Evolutionary conservation across 2,329 filamentous ascomycete genomes (phyloP).

Genomic region (Fusarium fujikuroi): DNA sequence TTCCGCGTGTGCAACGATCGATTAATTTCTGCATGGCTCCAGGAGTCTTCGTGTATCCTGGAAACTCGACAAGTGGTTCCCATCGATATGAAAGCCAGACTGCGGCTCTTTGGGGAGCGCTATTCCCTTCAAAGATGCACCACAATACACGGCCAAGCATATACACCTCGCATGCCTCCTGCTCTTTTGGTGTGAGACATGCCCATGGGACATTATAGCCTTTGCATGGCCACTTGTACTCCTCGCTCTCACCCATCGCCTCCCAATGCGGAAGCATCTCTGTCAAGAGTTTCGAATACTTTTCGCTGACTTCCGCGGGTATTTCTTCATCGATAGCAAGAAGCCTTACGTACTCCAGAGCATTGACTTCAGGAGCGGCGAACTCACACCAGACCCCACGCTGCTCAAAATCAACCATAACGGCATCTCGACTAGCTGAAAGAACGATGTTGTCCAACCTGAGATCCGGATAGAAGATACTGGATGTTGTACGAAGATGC

Average conservation of each 20-base stretch:
- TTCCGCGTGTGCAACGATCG: constrained; percentile 62
- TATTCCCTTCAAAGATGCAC: constrained; percentile 71
- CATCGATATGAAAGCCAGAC: constrained; percentile 69
- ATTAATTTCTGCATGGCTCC: constrained; percentile 58
- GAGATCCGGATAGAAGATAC: constrained; percentile 67
- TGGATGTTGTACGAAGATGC: constrained; percentile 59
- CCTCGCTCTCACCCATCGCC: constrained; percentile 52
- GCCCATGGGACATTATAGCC: constrained; percentile 69
- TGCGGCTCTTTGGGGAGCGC: constrained; percentile 65
- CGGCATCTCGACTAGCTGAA: constrained; percentile 56
- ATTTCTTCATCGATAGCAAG: constrained; percentile 62
- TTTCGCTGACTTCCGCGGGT: constrained; percentile 51
- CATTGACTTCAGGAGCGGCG: constrained; percentile 68
- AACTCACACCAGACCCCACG: constrained; percentile 72
- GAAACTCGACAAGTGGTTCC: constrained; percentile 67
- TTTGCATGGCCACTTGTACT: constrained; percentile 58
- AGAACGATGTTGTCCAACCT: constrained; percentile 70
- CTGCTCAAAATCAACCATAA: constrained; percentile 72
- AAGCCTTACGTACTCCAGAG: constrained; percentile 67
- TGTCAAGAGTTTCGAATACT: constrained; percentile 55
- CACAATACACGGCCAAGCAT: constrained; percentile 71
- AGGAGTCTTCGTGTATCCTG: constrained; percentile 61
- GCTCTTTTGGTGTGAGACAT: constrained; percentile 60
- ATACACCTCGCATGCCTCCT: constrained; percentile 69
- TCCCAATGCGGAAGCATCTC: constrained; percentile 61